Evolutionary conservation across 495 filamentous ascomycete genomes (phyloP), one percentile per base, ranked within the genome.

Genomic region (Xylaria acuta): DNA sequence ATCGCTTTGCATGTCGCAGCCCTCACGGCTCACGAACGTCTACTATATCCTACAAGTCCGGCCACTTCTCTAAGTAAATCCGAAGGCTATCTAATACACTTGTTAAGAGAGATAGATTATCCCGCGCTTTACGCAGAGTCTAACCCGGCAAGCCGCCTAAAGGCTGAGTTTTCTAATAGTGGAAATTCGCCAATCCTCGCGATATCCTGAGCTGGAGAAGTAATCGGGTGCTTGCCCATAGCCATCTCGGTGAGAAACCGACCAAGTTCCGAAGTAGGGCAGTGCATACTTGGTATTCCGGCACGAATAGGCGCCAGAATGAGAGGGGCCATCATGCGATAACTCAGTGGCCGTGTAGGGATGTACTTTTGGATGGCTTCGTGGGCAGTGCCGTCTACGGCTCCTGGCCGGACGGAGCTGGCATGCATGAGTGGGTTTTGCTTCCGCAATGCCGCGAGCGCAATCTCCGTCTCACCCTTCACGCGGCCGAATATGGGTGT

Each of bases 401-500:
- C 85, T 2, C 75, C 85, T 0, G 90, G 88, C 0, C 90, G 84
- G 18, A 90, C 81, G 34, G 81, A 86, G 72, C 82, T 84, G 20
- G 85, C 81, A 18, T 82, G 81, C 63, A 90, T 80, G 25, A 76
- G 75, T 1, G 87, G 84, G 54, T 85, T 78, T 18, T 72, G 30
- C 27, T 75, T 77, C 6, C 76, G 70, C 69, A 85, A 76, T 20
- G 77, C 77, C 22, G 84, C 80, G 43, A 93, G 85, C 1, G 82
- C 75, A 0, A 84, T 30, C 76, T 94, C 92, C 20, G 86, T 82
- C 70, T 88, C 82, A 1, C 92, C 92, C 77, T 94, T 93, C 40
- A 91, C 80, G 43, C 84, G 76, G 5, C 82, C 89, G 69, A 89
- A 92, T 32, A 89, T 76, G 27, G 88, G 79, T 0, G 88, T 86